These are phyloP conservation scores for Penicillium hordei DNA, from an alignment of 2,329 filamentous ascomycete genomes.

Conservation along the genomic window DNA sequence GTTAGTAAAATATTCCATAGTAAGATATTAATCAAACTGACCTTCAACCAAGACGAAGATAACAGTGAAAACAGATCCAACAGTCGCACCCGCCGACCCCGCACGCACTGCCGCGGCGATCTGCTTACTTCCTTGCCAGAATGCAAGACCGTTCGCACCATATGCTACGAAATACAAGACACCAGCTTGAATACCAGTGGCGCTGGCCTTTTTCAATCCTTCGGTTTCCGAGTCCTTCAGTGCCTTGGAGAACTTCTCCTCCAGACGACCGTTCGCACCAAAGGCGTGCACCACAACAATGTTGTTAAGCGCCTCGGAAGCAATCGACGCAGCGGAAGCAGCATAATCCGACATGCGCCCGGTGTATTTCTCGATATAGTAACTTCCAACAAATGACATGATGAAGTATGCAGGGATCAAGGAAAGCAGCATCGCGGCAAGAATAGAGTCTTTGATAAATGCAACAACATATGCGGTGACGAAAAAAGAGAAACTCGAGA, in stretches of 20 bases:
- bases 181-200: slow-evolving; percentile 59
- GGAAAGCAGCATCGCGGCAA: slow-evolving; percentile 65
- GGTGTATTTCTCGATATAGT: slow-evolving; percentile 54
- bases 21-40: slow-evolving; percentile 12
- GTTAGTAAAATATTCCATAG: slow-evolving; percentile 10
- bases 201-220: slow-evolving; percentile 59
- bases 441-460: slow-evolving; percentile 62
- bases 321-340: slow-evolving; percentile 61
- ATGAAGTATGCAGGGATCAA: slow-evolving; percentile 63
- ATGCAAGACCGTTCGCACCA: slow-evolving; percentile 65
- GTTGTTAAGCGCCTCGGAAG: slow-evolving; percentile 61
- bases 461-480: slow-evolving; percentile 66
- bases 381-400: slow-evolving; percentile 57
- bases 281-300: slow-evolving; percentile 65
- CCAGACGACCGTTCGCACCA: slow-evolving; percentile 58
- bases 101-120: slow-evolving; percentile 43
- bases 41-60: slow-evolving; percentile 43
- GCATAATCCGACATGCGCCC: slow-evolving; percentile 54
- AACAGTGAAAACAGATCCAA: slow-evolving; percentile 40
- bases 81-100: slow-evolving; percentile 25
- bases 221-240: slow-evolving; percentile 53
- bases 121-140: slow-evolving; percentile 64
- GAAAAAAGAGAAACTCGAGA: slow-evolving; percentile 65
- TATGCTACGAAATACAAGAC: slow-evolving; percentile 68
- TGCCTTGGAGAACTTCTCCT: slow-evolving; percentile 58